Evolutionary conservation across 257 asterid genomes (phyloP).

Genomic region (Avicennia marina): DNA sequence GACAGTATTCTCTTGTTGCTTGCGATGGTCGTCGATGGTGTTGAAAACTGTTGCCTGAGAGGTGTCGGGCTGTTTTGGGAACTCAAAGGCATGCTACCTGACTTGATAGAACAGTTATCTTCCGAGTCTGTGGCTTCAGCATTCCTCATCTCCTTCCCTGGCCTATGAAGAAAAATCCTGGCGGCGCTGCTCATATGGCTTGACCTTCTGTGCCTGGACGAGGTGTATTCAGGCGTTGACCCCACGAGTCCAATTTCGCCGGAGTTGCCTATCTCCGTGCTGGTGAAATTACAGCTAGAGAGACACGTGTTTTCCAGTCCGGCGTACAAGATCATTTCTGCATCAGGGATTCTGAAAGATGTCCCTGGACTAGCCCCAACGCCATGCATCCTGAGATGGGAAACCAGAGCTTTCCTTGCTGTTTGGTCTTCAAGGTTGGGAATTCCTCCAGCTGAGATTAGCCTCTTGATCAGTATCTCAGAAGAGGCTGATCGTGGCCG

Average conservation of each 20-base stretch:
- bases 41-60: slow-evolving; percentile 44
- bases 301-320: slow-evolving; percentile 35
- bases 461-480: slow-evolving; percentile 40
- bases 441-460: slow-evolving; percentile 58
- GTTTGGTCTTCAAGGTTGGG: slow-evolving; percentile 24
- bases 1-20: slow-evolving; percentile 40
- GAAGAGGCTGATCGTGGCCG: slow-evolving; percentile 44
- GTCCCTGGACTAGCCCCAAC: slow-evolving; percentile 62
- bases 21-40: slow-evolving; percentile 29
- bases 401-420: slow-evolving; percentile 30
- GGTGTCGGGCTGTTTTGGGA: slow-evolving; percentile 34
- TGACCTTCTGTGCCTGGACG: slow-evolving; percentile 15
- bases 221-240: slow-evolving; percentile 25
- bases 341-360: slow-evolving; percentile 57
- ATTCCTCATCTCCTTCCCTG: slow-evolving; percentile 20
- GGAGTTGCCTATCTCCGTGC: slow-evolving; percentile 27
- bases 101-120: slow-evolving; percentile 26
- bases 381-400: slow-evolving; percentile 43
- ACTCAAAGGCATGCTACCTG: slow-evolving; percentile 18
- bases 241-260: slow-evolving; percentile 33
- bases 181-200: slow-evolving; percentile 31
- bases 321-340: slow-evolving; percentile 44
- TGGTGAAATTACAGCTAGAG: slow-evolving; percentile 26
- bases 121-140: slow-evolving; percentile 16
- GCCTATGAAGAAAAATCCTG: slow-evolving; percentile 33